phyloP scores from a whole-genome alignment of 75 land plant genomes.

The Selaginella moellendorffii region DNA sequence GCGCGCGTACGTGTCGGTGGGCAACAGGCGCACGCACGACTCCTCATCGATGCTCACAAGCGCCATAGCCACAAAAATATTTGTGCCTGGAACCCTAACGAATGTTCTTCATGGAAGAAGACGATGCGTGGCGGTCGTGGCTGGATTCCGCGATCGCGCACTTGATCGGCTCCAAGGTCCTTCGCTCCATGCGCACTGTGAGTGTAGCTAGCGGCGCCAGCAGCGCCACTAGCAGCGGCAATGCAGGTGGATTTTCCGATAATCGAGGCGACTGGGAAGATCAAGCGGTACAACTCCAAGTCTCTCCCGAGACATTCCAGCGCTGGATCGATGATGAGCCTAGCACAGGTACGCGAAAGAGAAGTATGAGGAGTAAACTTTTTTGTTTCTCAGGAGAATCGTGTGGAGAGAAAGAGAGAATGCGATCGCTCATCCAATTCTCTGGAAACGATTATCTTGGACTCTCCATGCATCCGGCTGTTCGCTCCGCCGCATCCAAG shows the following conservation, averaged over 20 bases:
- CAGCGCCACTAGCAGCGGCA: neutral
- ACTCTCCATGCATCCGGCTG: slow-evolving; percentile 74
- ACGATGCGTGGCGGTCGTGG: slow-evolving; percentile 49
- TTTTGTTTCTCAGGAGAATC: no score
- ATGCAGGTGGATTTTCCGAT: neutral
- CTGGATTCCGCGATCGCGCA: slow-evolving; percentile 43
- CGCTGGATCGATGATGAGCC: slow-evolving; percentile 47
- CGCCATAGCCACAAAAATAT: neutral
- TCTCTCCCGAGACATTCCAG: slow-evolving; percentile 38
- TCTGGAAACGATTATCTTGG: slow-evolving; percentile 97
- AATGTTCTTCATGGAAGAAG: neutral
- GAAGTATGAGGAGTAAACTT: neutral
- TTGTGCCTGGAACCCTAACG: neutral
- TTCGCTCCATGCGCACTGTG: slow-evolving; percentile 65
- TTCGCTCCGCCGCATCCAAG: slow-evolving; percentile 65
- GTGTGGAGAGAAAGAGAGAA: slow-evolving; percentile 3
- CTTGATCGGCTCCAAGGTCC: slow-evolving; percentile 28
- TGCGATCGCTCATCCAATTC: slow-evolving; percentile 34
- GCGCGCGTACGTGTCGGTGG: neutral
- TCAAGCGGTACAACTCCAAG: slow-evolving; percentile 41
- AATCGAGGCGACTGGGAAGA: slow-evolving; percentile 57
- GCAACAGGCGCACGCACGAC: neutral
- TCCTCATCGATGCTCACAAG: neutral
- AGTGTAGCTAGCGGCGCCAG: neutral
- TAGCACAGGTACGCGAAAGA: slow-evolving; percentile 32